Evolutionary conservation across 2,329 filamentous ascomycete species (phyloP), one percentile per base, ranked within the genome.

Genomic region (Xylariaceae sp.): DNA sequence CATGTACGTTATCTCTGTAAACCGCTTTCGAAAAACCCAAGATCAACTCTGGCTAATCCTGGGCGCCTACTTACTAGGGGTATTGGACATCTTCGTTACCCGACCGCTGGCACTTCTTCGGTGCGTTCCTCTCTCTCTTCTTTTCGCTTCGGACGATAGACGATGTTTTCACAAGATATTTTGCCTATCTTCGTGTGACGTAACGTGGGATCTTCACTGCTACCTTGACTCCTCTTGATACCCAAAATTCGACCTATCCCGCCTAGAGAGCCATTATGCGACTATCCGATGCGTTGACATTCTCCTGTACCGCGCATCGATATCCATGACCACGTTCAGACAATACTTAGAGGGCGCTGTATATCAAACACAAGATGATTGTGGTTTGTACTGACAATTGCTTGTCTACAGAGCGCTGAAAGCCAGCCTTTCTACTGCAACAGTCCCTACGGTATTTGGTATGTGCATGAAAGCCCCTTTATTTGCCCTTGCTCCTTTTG

Each of bases 341-440:
- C 37, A 13, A 34, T n/a, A 15, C 15, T 9, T 3, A 6, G n/a
- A 35, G 11, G n/a, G 15, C 9, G 10, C 3, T 53, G n/a, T 34
- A 4, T 34, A 1, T 7, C 7, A 23, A 34, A 11, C 8, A 11
- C 44, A 17, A n/a, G 8, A n/a, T 10, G 1, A 37, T 50, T 5
- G 15, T 17, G 15, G 48, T 52, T 15, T 30, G 11, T 34, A 9
- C 55, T 62, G 10, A 60, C 34, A 56, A 23, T 3, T 3, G 13
- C 9, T 37, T 39, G 47, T 51, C 17, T 45, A 1, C 49, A 64
- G 59, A 64, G 58, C 45, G 70, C 83, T 86, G n/a, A 88, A 90
- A 74, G 87, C 86, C 88, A 91, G 72, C 88, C 88, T 0, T 90
- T 91, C 74, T 91, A 90, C 70, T 87, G 90, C 67, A 91, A 90